Evolutionary conservation across 768 basidiomycete genomes (phyloP).

Genomic region (Amanita rubescens): DNA sequence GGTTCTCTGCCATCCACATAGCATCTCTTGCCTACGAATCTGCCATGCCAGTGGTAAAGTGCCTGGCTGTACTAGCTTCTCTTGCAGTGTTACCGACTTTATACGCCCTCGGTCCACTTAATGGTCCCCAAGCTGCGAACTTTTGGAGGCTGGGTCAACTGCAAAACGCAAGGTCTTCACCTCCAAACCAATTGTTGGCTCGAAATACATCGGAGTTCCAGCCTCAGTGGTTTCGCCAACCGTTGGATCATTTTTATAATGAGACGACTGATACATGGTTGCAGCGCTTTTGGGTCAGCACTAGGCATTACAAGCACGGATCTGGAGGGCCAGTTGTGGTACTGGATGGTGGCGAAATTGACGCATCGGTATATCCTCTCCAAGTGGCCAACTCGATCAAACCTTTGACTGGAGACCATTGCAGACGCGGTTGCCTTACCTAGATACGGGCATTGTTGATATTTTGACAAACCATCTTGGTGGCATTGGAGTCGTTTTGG

Average conservation of each 20-base stretch:
- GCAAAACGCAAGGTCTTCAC: conserved; percentile 11
- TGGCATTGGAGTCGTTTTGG: conserved; percentile 87
- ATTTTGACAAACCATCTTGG: conserved; percentile 78
- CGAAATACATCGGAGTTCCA: conserved; percentile 34
- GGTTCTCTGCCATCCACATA: too few species aligned
- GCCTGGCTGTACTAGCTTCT: neutral
- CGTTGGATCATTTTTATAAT: conserved; percentile 72
- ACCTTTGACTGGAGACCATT: neutral
- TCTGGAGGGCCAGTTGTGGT: conserved; percentile 80
- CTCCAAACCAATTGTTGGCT: conserved; percentile 11
- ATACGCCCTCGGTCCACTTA: conserved; percentile 15
- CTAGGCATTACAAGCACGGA: conserved; percentile 66
- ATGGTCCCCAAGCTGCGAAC: conserved; percentile 57
- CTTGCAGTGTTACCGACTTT: conserved; percentile 6
- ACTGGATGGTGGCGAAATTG: conserved; percentile 91
- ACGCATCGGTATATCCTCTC: conserved; percentile 53
- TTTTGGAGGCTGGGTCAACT: conserved; percentile 45
- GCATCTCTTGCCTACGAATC: neutral
- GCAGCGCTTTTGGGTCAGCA: conserved; percentile 92
- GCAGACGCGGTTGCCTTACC: conserved; percentile 45
- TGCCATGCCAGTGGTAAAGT: neutral
- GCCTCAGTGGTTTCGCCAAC: conserved; percentile 72
- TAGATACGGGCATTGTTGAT: conserved; percentile 79
- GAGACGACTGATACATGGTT: conserved; percentile 54
- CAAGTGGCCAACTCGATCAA: neutral